These are phyloP conservation scores for Colletotrichum sp. DNA, from an alignment of 2,329 filamentous ascomycete species.

Conservation along the genomic window DNA sequence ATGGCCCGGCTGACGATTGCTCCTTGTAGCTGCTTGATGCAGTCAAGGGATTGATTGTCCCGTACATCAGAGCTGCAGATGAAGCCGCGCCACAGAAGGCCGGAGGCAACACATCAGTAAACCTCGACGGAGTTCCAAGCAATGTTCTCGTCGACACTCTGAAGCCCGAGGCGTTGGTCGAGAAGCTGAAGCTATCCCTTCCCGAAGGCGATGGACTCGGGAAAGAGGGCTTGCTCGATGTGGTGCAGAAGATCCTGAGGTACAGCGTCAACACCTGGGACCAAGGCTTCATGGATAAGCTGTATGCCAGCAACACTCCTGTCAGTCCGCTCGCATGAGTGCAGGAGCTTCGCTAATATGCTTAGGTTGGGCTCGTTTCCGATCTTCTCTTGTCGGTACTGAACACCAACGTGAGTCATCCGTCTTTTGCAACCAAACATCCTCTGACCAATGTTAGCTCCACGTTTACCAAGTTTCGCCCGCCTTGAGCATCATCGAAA, in stretches of 20 bases:
- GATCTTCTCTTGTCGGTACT: constrained; percentile 85
- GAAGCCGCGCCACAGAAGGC: constrained; percentile 59
- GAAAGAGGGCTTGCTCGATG: constrained; percentile 76
- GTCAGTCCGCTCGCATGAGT: constrained; percentile 42
- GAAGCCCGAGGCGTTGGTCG: constrained; percentile 61
- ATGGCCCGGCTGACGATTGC: neutral
- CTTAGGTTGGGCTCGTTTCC: constrained; percentile 79
- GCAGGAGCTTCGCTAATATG: neutral
- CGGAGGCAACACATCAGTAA: constrained; percentile 52
- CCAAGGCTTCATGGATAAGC: constrained; percentile 94
- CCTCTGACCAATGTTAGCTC: constrained; percentile 49
- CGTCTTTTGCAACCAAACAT: neutral
- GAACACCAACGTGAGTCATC: constrained; percentile 79
- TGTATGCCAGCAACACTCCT: constrained; percentile 90
- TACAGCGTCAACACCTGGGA: constrained; percentile 99
- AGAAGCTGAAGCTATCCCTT: constrained; percentile 63
- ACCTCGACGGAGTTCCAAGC: constrained; percentile 41
- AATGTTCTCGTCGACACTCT: constrained; percentile 70
- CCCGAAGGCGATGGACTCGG: constrained; percentile 62
- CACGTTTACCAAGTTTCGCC: constrained; percentile 96
- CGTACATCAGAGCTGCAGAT: constrained; percentile 75
- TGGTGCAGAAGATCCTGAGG: constrained; percentile 73
- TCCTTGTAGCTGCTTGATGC: constrained; percentile 66
- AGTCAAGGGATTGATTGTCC: constrained; percentile 71
- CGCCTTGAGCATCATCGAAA: constrained; percentile 86